Percentiles rank a stretch among this genome's conserved stretches.
Conservation (phyloP, 2,329 filamentous ascomycete genomes). For the Penicillium brevicompactum region DNA sequence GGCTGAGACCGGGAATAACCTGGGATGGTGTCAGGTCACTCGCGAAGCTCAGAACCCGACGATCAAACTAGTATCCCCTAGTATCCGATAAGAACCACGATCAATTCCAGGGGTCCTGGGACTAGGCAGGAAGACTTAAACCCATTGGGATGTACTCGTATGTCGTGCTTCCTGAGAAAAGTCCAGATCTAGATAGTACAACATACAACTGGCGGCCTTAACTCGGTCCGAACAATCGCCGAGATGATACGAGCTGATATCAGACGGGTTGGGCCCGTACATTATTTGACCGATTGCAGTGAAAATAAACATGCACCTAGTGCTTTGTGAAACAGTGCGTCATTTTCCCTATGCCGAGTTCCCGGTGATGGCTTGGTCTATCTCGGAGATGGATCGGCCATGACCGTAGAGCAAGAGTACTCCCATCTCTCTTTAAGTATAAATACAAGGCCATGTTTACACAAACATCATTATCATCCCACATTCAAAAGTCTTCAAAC, state of each 20-base stretch:
- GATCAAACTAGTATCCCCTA: too few relatives aligned
- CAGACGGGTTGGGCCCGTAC: background rate
- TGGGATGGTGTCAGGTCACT: background rate
- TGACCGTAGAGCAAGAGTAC: background rate
- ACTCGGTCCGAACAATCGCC: background rate
- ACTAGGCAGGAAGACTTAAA: too few relatives aligned
- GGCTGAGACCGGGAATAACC: background rate
- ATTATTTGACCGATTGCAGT: background rate
- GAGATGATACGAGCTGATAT: background rate
- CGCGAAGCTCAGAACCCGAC: too few relatives aligned
- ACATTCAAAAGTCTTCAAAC: background rate
- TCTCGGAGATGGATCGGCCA: slow-evolving; percentile 23
- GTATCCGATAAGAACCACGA: too few relatives aligned
- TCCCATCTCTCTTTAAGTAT: slow-evolving; percentile 6
- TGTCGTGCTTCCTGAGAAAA: background rate
- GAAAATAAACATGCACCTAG: background rate
- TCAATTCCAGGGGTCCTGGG: too few relatives aligned
- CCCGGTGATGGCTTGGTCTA: slow-evolving; percentile 6
- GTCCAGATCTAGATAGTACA: background rate
- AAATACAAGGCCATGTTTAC: slow-evolving; percentile 8
- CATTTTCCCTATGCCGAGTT: background rate
- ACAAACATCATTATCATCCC: background rate
- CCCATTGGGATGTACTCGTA: background rate
- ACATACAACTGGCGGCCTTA: background rate
- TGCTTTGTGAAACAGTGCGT: background rate